Evolutionary conservation across 345 rosid species (phyloP).

Genomic region (Hibiscus trionum): DNA sequence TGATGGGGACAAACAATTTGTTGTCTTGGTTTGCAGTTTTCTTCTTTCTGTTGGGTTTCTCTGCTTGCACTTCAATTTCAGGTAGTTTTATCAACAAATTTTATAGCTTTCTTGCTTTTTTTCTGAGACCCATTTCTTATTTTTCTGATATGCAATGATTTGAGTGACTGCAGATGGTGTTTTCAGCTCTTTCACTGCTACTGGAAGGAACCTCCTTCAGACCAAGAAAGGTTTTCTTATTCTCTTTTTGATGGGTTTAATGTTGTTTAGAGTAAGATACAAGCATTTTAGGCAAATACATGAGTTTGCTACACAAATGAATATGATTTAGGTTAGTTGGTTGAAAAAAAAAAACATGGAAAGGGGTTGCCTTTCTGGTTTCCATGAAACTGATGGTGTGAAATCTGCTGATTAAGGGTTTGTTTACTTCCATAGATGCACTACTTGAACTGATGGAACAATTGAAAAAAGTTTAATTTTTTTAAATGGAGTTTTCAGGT

Average conservation of each 20-base stretch:
- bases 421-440: background rate
- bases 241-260: background rate
- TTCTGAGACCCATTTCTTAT: background rate
- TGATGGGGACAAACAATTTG: constrained; percentile 20
- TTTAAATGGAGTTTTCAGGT: too few relatives aligned
- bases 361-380: background rate
- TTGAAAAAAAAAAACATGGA: background rate
- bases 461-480: too few relatives aligned
- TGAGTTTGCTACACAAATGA: background rate
- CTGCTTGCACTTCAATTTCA: constrained; percentile 32
- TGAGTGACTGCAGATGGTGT: constrained; percentile 34
- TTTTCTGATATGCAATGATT: background rate
- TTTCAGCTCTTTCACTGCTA: constrained; percentile 32
- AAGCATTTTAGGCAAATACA: background rate
- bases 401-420: background rate
- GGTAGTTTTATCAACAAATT: constrained; percentile 22
- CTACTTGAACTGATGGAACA: background rate
- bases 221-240: constrained; percentile 46
- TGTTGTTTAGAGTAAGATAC: background rate
- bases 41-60: constrained; percentile 22
- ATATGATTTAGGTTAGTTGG: background rate
- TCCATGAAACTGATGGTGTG: background rate
- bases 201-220: constrained; percentile 54
- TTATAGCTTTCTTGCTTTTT: background rate
- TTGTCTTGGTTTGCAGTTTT: constrained; percentile 14